These are phyloP conservation scores for Raphanus raphanistrum DNA, from an alignment of 345 rosid species.

Conservation along the genomic window DNA sequence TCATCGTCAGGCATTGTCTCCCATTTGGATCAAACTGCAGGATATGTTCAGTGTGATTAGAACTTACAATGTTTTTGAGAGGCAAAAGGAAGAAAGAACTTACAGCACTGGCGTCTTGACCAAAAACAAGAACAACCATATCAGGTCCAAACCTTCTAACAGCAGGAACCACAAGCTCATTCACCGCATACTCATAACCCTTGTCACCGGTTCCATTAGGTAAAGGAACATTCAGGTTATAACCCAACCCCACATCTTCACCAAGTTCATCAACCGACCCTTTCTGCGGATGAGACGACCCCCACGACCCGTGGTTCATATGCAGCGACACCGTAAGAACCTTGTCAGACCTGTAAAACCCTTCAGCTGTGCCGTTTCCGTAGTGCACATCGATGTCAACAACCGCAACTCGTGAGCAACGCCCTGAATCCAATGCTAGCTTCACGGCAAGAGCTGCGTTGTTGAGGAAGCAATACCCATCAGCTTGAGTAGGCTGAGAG, in stretches of 20 bases:
- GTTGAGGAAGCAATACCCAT: constrained; percentile 90
- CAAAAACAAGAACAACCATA: constrained; percentile 69
- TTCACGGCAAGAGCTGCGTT: constrained; percentile 76
- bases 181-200: constrained; percentile 71
- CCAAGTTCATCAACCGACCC: constrained; percentile 81
- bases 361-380: constrained; percentile 92
- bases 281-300: constrained; percentile 85
- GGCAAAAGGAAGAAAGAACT: constrained; percentile 36
- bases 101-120: constrained; percentile 96
- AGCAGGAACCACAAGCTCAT: constrained; percentile 65
- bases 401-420: constrained; percentile 54
- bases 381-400: constrained; percentile 90
- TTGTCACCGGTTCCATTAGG: constrained; percentile 88
- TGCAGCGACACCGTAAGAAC: constrained; percentile 86
- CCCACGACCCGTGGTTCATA: constrained; percentile 97
- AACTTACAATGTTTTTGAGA: neutral
- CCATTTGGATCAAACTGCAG: constrained; percentile 89
- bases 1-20: constrained; percentile 84
- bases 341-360: constrained; percentile 58
- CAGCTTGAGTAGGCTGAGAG: constrained; percentile 83
- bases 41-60: neutral
- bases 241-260: constrained; percentile 73
- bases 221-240: constrained; percentile 77
- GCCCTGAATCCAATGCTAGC: constrained; percentile 60
- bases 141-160: constrained; percentile 59